Evolutionary conservation across 768 basidiomycete species (phyloP), one percentile per base, ranked within the genome.

Genomic region (Tulasnella calospora): DNA sequence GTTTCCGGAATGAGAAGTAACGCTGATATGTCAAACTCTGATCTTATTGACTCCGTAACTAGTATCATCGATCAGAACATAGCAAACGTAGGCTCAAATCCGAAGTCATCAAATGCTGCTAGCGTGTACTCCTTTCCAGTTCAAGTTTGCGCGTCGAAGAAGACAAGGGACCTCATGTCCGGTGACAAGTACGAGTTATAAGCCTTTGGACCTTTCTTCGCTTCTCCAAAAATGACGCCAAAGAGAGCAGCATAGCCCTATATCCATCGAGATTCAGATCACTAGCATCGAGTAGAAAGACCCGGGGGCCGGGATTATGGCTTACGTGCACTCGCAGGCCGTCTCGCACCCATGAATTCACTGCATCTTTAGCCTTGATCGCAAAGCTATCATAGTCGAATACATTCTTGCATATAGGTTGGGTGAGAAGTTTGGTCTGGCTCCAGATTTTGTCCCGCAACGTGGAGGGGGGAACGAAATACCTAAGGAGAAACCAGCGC

Each of bases 71-170:
- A 19, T 67, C 61, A 72, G 71, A 40, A 72, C 36, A 46, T 72
- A 13, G 71, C 71, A 33, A 72, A 72, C 38, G 71, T 40, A 4
- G 71, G 36, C 36, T 72, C 71, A 23, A 72, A 72, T 30, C 71
- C 9, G 15, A 46, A 40, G 3, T 46, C 21, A 23, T 36, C 71
- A 9, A 72, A 38, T 19, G 71, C 35, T 33, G 71, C 71, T 15
- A 23, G 0, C n/a, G 71, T 72, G n/a, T 40, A 72, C 44, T 72
- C 71, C n/a, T 35, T 36, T 21, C 71, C 71, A 13, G 71, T 36
- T 21, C 71, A 38, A 13, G 71, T 72, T 36, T 72, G 71, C 23
- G 71, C 33, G 27, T 72, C 71, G 71, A 72, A 72, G 38, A 72
- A 72, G 6, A 72, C 10, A 9, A 46, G 38, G 21, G 71, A 72